Percentiles rank a stretch among this genome's conserved stretches.
Evolutionary conservation across 2,329 filamentous ascomycete genomes (phyloP).

Genomic region (Sporothrix mexicana): DNA sequence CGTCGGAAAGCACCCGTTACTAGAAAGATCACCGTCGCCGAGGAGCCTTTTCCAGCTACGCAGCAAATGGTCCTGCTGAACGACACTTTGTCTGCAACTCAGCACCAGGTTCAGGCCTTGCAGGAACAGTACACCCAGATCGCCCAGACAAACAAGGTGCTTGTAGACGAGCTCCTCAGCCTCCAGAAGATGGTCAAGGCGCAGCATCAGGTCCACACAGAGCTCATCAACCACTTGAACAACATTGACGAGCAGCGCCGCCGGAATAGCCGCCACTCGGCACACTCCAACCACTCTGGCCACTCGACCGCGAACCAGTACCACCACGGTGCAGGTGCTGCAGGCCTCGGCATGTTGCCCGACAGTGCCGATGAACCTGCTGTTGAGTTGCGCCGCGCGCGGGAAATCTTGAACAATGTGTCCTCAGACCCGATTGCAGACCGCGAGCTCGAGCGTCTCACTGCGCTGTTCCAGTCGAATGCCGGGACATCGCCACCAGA

Average conservation of each 20-base stretch:
- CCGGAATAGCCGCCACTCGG: slow-evolving; percentile 50
- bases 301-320: slow-evolving; percentile 49
- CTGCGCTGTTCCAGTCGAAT: slow-evolving; percentile 57
- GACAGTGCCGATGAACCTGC: slow-evolving; percentile 56
- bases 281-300: slow-evolving; percentile 47
- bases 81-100: slow-evolving; percentile 84
- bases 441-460: slow-evolving; percentile 61
- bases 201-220: slow-evolving; percentile 62
- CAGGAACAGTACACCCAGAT: slow-evolving; percentile 86
- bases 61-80: slow-evolving; percentile 91
- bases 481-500: slow-evolving; percentile 54
- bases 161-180: slow-evolving; percentile 66
- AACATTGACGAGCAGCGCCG: slow-evolving; percentile 54
- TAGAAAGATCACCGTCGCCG: slow-evolving; percentile 67
- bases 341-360: slow-evolving; percentile 49
- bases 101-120: slow-evolving; percentile 87
- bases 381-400: slow-evolving; percentile 60
- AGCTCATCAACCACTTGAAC: slow-evolving; percentile 62
- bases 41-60: slow-evolving; percentile 77
- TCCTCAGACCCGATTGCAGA: slow-evolving; percentile 59
- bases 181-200: slow-evolving; percentile 66
- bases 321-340: slow-evolving; percentile 45
- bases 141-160: slow-evolving; percentile 64
- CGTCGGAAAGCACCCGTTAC: slow-evolving; percentile 92
- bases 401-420: slow-evolving; percentile 61